A percentile compares a stretch with the other conserved stretches of the same genome.
Conservation (phyloP, 2,329 filamentous ascomycete species). For the Microdochium trichocladiopsis region DNA sequence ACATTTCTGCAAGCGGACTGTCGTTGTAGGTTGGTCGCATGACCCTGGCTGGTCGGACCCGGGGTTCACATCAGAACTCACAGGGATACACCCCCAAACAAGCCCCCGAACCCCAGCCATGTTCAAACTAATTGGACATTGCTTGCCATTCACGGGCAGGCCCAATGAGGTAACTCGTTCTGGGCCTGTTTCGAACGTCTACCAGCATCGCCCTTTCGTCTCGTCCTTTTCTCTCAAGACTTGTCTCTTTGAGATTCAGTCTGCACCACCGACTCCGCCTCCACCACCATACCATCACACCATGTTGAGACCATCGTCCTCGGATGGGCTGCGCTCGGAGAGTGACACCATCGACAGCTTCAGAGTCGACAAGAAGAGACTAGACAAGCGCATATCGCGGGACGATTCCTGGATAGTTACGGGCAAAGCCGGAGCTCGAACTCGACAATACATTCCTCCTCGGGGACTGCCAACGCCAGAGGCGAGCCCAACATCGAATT, state of each 20-base stretch:
- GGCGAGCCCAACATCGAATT: conserved; percentile 26
- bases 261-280: neutral
- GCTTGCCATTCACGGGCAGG: neutral
- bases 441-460: conserved; percentile 28
- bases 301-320: neutral
- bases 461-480: conserved; percentile 35
- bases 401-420: conserved; percentile 25
- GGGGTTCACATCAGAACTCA: neutral
- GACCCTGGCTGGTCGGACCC: neutral
- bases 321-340: neutral
- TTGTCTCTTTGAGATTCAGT: neutral
- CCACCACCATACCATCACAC: neutral
- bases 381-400: conserved; percentile 29
- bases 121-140: neutral
- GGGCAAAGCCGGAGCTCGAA: neutral
- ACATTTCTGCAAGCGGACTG: neutral
- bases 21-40: neutral
- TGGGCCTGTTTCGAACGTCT: neutral
- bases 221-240: neutral
- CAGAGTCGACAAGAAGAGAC: conserved; percentile 24
- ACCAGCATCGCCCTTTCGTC: neutral
- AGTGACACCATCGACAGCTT: conserved; percentile 7
- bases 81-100: neutral
- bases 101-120: neutral
- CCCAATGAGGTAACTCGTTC: neutral